Percentiles rank a stretch among this genome's conserved stretches.
Conservation (phyloP, 345 rosid species). For the Arabidopsis thaliana region DNA sequence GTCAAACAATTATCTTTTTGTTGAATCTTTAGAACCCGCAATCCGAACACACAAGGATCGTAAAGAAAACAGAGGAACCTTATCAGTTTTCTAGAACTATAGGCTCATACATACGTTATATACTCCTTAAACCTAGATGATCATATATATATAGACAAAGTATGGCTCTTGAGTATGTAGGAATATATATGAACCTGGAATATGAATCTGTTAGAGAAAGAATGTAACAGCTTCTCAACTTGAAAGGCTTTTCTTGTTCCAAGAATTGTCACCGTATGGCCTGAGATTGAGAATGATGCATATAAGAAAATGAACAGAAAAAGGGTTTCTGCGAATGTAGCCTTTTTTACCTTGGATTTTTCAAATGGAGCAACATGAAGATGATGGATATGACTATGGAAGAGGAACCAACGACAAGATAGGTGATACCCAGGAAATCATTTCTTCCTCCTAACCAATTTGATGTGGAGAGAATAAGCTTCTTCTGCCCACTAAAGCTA, state of each 20-base stretch:
- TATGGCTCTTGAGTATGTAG: slow-evolving; percentile 28
- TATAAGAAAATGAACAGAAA: not conserved
- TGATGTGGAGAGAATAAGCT: slow-evolving; percentile 75
- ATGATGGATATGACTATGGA: slow-evolving; percentile 61
- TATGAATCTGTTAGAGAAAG: slow-evolving; percentile 19
- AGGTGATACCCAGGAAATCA: slow-evolving; percentile 77
- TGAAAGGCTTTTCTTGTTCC: slow-evolving; percentile 59
- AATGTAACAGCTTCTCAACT: slow-evolving; percentile 46
- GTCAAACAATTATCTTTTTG: slow-evolving; percentile 36
- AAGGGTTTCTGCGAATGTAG: not conserved
- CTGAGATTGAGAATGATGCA: slow-evolving; percentile 45
- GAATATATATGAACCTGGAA: slow-evolving; percentile 38
- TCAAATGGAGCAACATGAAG: slow-evolving; percentile 73
- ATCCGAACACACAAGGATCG: slow-evolving; percentile 9
- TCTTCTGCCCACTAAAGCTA: slow-evolving; percentile 83
- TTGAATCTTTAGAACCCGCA: slow-evolving; percentile 30
- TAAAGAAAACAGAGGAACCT: slow-evolving; percentile 21
- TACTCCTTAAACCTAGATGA: slow-evolving; percentile 37
- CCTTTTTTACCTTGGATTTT: slow-evolving; percentile 55
- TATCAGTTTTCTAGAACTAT: slow-evolving; percentile 33
- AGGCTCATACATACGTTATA: slow-evolving; percentile 28
- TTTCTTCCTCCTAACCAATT: slow-evolving; percentile 88
- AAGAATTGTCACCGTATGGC: slow-evolving; percentile 57
- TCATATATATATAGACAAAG: slow-evolving; percentile 15
- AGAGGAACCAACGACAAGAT: slow-evolving; percentile 66